Evolutionary conservation across 257 asterid species (phyloP), one percentile per base, ranked within the genome.

Genomic region (Solanum boliviense): DNA sequence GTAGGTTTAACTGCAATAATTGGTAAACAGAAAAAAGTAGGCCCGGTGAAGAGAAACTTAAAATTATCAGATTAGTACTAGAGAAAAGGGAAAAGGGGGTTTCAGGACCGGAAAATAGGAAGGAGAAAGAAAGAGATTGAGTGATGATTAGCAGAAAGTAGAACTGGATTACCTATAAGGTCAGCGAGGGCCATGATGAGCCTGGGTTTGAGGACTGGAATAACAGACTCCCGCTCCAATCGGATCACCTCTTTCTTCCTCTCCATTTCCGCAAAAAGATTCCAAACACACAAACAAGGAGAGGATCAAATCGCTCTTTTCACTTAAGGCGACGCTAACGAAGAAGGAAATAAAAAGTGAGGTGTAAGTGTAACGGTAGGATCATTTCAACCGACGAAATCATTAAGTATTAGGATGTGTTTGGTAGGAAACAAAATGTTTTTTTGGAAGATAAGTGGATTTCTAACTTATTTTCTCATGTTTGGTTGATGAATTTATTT

Each of bases 151-250:
- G 9, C 27, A 60, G 68, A 60, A 23, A n/a, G 71, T n/a, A 62
- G 71, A 62, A n/a, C n/a, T 62, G 71, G 27, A 86, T 71, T 90
- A 96, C 99, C 99, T 84, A 97, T 95, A 91, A 97, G 98, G 91
- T 93, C 95, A 68, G 99, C 94, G 85, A 97, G 91, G 89, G 95
- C 98, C 91, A 95, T 96, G 90, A 91, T 94, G 90, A 95, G 97
- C 93, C 92, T 97, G 81, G 99, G 99, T 92, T 97, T 97, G 91
- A 97, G 97, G 88, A 97, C 90, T 29, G 99, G 99, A 89, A 97
- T 94, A 9, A 97, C 99, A 36, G 99, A 90, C 91, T 97, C 99
- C 36, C 92, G 92, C 93, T 97, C 99, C 93, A 97, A 90, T 41
- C 98, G 98, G 88, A 97, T 95, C 87, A 97, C 96, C 62, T 95